These are phyloP conservation scores for Tagetes patula DNA, from an alignment of 129 eudicot genomes.

Conservation along the genomic window DNA sequence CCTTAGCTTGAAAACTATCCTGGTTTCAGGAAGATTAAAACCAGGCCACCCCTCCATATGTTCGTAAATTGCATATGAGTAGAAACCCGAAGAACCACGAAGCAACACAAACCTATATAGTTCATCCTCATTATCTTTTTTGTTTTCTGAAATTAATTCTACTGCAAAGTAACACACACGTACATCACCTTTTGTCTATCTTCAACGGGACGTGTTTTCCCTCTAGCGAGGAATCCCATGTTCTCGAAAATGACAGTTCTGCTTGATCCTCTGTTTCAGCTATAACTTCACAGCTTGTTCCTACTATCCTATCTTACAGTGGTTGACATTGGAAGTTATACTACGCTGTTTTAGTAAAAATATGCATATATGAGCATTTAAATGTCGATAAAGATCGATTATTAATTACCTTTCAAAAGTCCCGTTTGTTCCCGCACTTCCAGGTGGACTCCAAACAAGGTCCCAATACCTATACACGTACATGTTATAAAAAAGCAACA, in stretches of 20 bases:
- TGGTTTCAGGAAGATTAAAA: slow-evolving; percentile 65
- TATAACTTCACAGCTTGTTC: slow-evolving; percentile 41
- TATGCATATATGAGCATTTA: background rate
- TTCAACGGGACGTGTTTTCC: slow-evolving; percentile 42
- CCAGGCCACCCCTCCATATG: slow-evolving; percentile 74
- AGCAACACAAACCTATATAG: slow-evolving; percentile 68
- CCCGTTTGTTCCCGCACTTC: slow-evolving; percentile 24
- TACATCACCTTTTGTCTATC: slow-evolving; percentile 36
- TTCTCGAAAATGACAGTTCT: slow-evolving; percentile 54
- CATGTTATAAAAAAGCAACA: background rate
- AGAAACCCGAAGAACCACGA: slow-evolving; percentile 79
- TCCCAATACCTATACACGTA: slow-evolving; percentile 40
- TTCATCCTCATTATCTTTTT: background rate
- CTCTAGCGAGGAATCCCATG: slow-evolving; percentile 50
- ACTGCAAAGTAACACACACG: background rate
- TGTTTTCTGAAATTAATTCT: background rate
- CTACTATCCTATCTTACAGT: slow-evolving; percentile 33
- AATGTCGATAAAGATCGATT: background rate
- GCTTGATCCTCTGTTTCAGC: slow-evolving; percentile 50
- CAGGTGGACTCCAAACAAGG: slow-evolving; percentile 41
- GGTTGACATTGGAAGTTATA: background rate
- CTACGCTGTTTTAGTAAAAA: background rate
- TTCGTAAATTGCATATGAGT: slow-evolving; percentile 75
- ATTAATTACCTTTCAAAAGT: slow-evolving; percentile 33
- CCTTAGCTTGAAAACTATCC: slow-evolving; percentile 81